Base-by-base conservation (phyloP, 768 basidiomycete genomes). In the Suillus sp. region DNA sequence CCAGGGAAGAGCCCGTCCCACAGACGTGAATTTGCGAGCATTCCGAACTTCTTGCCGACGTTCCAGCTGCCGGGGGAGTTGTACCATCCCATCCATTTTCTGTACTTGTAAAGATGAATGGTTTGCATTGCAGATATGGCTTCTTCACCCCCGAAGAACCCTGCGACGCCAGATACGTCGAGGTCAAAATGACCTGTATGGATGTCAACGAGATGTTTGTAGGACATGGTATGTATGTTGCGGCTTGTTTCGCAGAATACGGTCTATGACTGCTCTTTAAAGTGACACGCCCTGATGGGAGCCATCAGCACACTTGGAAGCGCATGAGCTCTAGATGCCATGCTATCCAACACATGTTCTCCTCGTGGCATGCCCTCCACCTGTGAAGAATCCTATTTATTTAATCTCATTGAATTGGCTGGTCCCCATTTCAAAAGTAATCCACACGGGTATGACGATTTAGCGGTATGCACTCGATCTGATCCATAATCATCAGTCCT, bases 81-180 rank as follows among this genome's bases (percentile, higher is more conserved):
- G 56, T 76, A 77, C 74, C 74, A 77, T 30, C 76, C 74, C 11
- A 78, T 62, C 71, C 71, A 77, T 11, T 69, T 73, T 59, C 70
- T 68, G 13, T 69, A 65, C 27, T 66, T 62, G 56, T 65, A 73
- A 38, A 78, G 60, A 25, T 72, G 77, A 9, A 77, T 71, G 34
- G 69, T 65, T n/a, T 65, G 55, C 62, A 76, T 71, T 10, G 77
- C 69, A 0, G 74, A 66, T 27, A 77, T 68, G 6, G 69, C 73
- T 58, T 78, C 74, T 48, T 74, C 71, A 11, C 75, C 76, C 10
- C 77, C 77, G 32, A 77, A 71, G 66, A 77, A 72, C 11, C 77
- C 75, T 43, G 70, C 77, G n/a, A 77, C 65, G 3, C 71, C 76
- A 48, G 69, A 71, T 3, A 67, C 62, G 13, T 75, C 71, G 63